Evolutionary conservation across 805 yeast genomes (phyloP).

Genomic region (Ogataea parapolymorpha): DNA sequence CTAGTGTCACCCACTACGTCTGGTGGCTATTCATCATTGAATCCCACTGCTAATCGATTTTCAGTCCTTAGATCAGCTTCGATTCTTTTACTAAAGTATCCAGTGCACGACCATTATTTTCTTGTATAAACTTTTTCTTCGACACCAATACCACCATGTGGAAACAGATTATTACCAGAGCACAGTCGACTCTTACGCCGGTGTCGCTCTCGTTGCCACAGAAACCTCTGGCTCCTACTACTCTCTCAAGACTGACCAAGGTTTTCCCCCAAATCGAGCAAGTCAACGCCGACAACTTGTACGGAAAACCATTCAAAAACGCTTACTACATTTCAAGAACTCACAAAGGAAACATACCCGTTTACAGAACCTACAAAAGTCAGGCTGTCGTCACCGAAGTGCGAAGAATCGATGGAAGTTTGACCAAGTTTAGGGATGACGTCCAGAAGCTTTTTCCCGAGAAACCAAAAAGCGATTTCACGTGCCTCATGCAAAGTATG

Average conservation of each 20-base stretch:
- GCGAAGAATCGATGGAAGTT: conserved; percentile 67
- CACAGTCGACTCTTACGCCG: conserved; percentile 15
- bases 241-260: conserved; percentile 14
- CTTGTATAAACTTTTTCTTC: conserved; percentile 1
- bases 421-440: conserved; percentile 62
- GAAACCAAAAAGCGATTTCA: conserved; percentile 42
- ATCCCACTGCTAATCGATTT: neutral
- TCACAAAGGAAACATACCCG: conserved; percentile 71
- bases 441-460: conserved; percentile 48
- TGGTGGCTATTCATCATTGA: no score
- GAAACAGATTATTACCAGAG: conserved; percentile 12
- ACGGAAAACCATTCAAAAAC: conserved; percentile 34
- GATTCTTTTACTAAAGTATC: neutral
- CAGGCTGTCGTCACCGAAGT: conserved; percentile 68
- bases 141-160: conserved; percentile 1
- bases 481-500: conserved; percentile 47
- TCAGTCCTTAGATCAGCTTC: neutral
- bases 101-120: neutral
- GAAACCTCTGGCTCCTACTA: neutral
- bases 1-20: no score
- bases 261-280: conserved; percentile 28
- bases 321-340: conserved; percentile 49
- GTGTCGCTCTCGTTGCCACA: neutral
- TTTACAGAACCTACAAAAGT: conserved; percentile 65
- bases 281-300: conserved; percentile 24